phyloP scores from a whole-genome alignment of 495 filamentous ascomycete species.

The Hypoxylon intermedium region DNA sequence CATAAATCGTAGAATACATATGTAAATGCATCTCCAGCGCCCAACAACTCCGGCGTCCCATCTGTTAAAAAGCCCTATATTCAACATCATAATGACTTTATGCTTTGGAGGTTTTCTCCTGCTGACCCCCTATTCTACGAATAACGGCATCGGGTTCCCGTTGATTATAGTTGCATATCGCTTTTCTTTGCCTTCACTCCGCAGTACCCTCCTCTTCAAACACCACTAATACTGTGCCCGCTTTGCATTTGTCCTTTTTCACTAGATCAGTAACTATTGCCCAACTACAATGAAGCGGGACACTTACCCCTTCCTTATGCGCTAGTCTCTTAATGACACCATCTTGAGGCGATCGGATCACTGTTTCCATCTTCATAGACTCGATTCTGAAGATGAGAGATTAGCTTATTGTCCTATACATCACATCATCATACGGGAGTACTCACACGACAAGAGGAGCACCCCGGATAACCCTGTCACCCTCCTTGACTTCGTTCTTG shows the following conservation, averaged over 20 bases:
- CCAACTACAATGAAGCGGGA: background rate
- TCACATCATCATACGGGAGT: background rate
- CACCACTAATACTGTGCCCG: slow-evolving; percentile 61
- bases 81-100: too few relatives aligned
- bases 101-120: too few relatives aligned
- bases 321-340: slow-evolving; percentile 82
- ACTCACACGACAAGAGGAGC: slow-evolving; percentile 83
- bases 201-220: slow-evolving; percentile 55
- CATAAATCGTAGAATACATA: too few relatives aligned
- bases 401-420: slow-evolving; percentile 15
- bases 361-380: slow-evolving; percentile 99
- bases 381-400: slow-evolving; percentile 66
- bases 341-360: slow-evolving; percentile 86
- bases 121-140: background rate
- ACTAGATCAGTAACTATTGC: slow-evolving; percentile 21
- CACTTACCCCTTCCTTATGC: slow-evolving; percentile 84
- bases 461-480: slow-evolving; percentile 82
- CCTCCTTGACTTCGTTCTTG: slow-evolving; percentile 80
- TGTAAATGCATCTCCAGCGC: too few relatives aligned
- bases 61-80: too few relatives aligned
- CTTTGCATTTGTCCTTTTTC: slow-evolving; percentile 65
- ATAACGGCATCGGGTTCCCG: background rate
- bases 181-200: slow-evolving; percentile 1
- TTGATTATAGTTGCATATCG: background rate
- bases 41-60: too few relatives aligned